Evolutionary conservation across 257 asterid genomes (phyloP).

Genomic region (Gentiana macrophylla): DNA sequence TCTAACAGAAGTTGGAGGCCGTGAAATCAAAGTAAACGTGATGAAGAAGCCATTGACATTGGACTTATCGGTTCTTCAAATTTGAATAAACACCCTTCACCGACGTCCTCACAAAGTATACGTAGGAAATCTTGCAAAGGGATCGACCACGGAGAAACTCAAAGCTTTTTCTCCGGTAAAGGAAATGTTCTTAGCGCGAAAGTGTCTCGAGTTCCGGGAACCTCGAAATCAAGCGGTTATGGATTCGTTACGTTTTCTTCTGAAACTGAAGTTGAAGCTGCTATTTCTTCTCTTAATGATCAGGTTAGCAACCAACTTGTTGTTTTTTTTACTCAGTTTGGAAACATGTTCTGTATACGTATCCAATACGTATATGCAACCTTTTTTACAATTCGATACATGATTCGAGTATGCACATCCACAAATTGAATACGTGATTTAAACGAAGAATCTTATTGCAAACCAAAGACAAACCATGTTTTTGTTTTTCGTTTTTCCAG

Average conservation of each 20-base stretch:
- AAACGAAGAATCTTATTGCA: too few relatives aligned
- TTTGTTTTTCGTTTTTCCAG: too few relatives aligned
- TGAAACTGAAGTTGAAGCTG: conserved; percentile 84
- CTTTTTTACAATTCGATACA: too few relatives aligned
- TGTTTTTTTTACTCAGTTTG: too few relatives aligned
- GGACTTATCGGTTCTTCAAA: conserved; percentile 34
- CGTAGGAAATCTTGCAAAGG: conserved; percentile 85
- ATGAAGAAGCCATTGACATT: conserved; percentile 69
- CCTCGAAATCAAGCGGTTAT: conserved; percentile 85
- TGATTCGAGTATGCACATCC: too few relatives aligned
- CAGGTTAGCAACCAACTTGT: too few relatives aligned
- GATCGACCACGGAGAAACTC: conserved; percentile 55
- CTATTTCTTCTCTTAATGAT: too few relatives aligned
- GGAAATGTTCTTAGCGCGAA: conserved; percentile 72
- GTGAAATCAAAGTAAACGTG: conserved; percentile 68
- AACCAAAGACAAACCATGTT: too few relatives aligned
- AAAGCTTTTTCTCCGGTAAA: conserved; percentile 56
- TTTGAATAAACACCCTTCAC: conserved; percentile 65
- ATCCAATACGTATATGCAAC: too few relatives aligned
- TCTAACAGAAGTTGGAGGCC: conserved; percentile 71
- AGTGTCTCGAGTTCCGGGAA: conserved; percentile 77
- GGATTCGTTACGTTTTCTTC: conserved; percentile 82
- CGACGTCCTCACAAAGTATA: conserved; percentile 84
- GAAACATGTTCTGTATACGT: too few relatives aligned
- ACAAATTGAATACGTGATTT: too few relatives aligned